These are phyloP conservation scores for Castanea mollissima DNA, from an alignment of 306 rosid species.

Conservation along the genomic window DNA sequence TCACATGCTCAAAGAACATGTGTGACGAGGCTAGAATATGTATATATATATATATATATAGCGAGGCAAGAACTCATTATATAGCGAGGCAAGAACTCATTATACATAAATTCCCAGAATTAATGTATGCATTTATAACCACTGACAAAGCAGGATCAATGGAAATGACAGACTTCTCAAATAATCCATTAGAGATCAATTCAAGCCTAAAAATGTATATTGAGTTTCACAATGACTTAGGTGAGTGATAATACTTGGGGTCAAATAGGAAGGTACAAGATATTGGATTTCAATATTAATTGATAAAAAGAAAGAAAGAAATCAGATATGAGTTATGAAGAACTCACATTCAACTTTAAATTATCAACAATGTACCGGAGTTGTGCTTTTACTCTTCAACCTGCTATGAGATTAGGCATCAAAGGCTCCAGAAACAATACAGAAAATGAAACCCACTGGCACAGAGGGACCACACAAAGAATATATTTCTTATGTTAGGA, in stretches of 20 bases:
- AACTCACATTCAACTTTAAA: not conserved
- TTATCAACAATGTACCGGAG: not conserved
- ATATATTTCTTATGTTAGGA: no score
- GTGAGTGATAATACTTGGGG: not conserved
- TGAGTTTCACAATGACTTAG: not conserved
- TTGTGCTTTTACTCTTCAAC: no score
- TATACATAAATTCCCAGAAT: not conserved
- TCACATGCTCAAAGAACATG: no score
- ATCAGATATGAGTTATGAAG: not conserved
- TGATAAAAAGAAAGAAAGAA: no score
- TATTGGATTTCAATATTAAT: not conserved
- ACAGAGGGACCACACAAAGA: no score
- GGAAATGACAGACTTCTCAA: not conserved
- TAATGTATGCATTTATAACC: not conserved
- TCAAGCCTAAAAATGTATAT: not conserved
- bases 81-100: no score
- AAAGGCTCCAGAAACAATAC: no score
- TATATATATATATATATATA: no score
- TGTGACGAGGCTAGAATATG: no score
- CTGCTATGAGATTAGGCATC: no score
- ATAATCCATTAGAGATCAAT: not conserved
- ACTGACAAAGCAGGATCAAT: not conserved
- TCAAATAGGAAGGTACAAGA: not conserved
- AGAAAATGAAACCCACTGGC: no score
- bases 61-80: no score